These are phyloP conservation scores for Fraxinus velutina DNA, from an alignment of 305 asterid species.

Conservation along the genomic window DNA sequence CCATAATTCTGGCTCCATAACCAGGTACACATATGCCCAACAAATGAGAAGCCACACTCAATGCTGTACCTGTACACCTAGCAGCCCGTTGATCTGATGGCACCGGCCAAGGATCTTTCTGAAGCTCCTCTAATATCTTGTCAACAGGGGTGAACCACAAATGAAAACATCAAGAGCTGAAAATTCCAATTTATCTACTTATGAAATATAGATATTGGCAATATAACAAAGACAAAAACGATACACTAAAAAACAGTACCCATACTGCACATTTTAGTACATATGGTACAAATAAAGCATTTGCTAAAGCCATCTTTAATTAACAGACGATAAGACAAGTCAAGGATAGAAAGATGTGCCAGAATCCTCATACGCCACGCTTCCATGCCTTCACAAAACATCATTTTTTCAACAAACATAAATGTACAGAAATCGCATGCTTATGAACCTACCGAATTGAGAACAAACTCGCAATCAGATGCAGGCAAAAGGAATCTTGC, in stretches of 20 bases:
- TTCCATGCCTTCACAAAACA: slow-evolving; percentile 12
- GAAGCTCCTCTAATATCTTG: slow-evolving; percentile 97
- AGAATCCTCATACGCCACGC: background rate
- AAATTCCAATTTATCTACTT: slow-evolving; percentile 20
- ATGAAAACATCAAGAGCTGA: slow-evolving; percentile 22
- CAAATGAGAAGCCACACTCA: slow-evolving; percentile 90
- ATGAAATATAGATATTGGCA: background rate
- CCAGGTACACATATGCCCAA: slow-evolving; percentile 96
- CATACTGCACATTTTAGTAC: background rate
- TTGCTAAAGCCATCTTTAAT: background rate
- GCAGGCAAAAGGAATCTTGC: slow-evolving; percentile 87
- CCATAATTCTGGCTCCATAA: slow-evolving; percentile 93
- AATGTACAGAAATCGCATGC: slow-evolving; percentile 22
- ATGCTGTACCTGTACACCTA: slow-evolving; percentile 91
- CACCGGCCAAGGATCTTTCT: slow-evolving; percentile 96
- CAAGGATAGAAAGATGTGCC: background rate
- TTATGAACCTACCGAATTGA: slow-evolving; percentile 64
- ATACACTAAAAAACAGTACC: background rate
- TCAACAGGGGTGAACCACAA: slow-evolving; percentile 21
- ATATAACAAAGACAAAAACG: background rate
- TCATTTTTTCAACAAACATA: background rate
- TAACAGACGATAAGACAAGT: slow-evolving; percentile 2
- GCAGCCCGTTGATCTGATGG: slow-evolving; percentile 86
- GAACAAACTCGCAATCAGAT: slow-evolving; percentile 93
- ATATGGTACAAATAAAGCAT: background rate